Conservation (phyloP, 2,329 filamentous ascomycete genomes). For the Aureobasidium sp. region DNA sequence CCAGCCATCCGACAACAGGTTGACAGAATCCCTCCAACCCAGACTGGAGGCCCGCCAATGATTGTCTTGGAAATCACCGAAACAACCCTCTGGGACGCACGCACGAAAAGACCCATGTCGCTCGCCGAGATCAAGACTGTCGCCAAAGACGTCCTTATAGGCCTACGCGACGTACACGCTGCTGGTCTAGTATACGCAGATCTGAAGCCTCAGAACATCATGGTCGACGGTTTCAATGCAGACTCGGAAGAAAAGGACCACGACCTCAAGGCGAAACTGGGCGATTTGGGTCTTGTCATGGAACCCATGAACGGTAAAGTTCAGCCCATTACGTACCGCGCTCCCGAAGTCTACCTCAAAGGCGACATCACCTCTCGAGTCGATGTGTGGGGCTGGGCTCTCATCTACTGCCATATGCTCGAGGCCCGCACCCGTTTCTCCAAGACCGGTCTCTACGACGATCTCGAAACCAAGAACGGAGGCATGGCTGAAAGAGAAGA, state of each 20-base stretch:
- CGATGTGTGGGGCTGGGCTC: conserved; percentile 22
- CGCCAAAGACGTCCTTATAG: conserved; percentile 17
- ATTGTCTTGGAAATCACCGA: conserved; percentile 22
- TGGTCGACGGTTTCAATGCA: conserved; percentile 20
- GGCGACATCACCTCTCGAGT: conserved; percentile 19
- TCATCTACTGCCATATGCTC: conserved; percentile 22
- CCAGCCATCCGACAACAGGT: conserved; percentile 18
- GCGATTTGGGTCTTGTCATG: conserved; percentile 22
- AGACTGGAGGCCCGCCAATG: conserved; percentile 15
- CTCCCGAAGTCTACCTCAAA: conserved; percentile 23
- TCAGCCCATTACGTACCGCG: conserved; percentile 22
- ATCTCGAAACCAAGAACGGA: conserved; percentile 14
- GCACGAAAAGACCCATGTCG: conserved; percentile 20
- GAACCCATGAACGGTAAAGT: conserved; percentile 18
- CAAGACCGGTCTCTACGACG: conserved; percentile 21
- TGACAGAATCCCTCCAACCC: conserved; percentile 19
- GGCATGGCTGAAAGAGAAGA: conserved; percentile 16
- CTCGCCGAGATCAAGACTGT: conserved; percentile 18
- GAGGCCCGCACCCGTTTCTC: conserved; percentile 20
- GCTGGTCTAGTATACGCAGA: conserved; percentile 22
- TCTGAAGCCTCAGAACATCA: conserved; percentile 24
- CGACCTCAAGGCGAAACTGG: conserved; percentile 18
- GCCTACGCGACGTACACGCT: conserved; percentile 19
- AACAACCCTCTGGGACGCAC: conserved; percentile 20
- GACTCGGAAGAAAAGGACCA: conserved; percentile 13